Percentiles rank a stretch among this genome's conserved stretches.
These are phyloP conservation scores for Mycena venus DNA, from an alignment of 768 basidiomycete species.

Conservation along the genomic window DNA sequence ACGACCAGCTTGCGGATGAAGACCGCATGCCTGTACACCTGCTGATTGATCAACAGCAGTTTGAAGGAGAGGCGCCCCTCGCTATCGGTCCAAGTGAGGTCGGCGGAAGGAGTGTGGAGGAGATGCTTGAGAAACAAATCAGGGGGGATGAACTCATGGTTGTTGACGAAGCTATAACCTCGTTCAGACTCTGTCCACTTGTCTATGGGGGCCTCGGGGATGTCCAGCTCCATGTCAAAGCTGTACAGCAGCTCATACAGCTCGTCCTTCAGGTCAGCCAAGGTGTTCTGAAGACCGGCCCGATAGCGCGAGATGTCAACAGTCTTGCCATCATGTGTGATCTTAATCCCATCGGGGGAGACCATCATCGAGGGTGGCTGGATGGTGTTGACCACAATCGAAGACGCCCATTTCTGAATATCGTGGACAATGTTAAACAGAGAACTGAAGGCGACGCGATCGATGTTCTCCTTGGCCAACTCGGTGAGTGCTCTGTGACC, in stretches of 20 bases:
- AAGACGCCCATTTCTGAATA: neutral
- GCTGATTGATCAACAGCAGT: neutral
- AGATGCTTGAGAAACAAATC: neutral
- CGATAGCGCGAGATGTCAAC: neutral
- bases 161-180: neutral
- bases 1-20: neutral
- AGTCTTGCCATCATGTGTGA: neutral
- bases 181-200: neutral
- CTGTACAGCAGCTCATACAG: neutral
- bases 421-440: neutral
- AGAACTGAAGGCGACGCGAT: neutral
- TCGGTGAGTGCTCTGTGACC: neutral
- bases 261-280: neutral
- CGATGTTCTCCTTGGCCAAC: neutral
- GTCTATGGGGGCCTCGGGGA: neutral
- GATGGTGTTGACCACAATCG: neutral
- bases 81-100: neutral
- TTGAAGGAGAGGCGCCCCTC: neutral
- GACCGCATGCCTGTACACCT: neutral
- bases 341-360: neutral
- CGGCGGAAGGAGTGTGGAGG: neutral
- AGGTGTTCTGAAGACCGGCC: neutral
- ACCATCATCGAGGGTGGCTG: neutral
- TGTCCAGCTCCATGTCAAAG: neutral
- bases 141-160: neutral